These are phyloP conservation scores for Colletotrichum gigasporum DNA, from an alignment of 2,329 filamentous ascomycete genomes.

Conservation along the genomic window DNA sequence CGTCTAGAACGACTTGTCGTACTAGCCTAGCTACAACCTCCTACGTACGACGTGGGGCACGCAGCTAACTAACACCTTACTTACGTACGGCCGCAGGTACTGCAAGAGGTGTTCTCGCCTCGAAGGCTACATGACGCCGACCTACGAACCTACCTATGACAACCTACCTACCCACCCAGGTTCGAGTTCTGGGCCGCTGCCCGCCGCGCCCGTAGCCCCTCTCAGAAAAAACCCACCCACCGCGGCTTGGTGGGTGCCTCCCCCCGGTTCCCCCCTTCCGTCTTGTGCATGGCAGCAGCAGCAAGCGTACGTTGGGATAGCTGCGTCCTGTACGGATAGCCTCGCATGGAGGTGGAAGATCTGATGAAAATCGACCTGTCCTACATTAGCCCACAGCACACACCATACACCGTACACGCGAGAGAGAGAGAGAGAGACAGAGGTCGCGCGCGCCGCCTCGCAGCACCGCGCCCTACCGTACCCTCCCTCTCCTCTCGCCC, in stretches of 20 bases:
- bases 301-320: conserved; percentile 23
- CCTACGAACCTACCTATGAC: too few relatives aligned
- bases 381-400: conserved; percentile 23
- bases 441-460: not conserved
- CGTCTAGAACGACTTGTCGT: too few relatives aligned
- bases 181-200: too few relatives aligned
- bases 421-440: too few relatives aligned
- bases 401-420: not conserved
- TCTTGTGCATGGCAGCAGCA: conserved; percentile 27
- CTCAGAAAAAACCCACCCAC: not conserved
- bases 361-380: conserved; percentile 26
- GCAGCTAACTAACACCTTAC: too few relatives aligned
- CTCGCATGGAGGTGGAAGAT: conserved; percentile 29
- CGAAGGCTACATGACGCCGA: too few relatives aligned
- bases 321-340: conserved; percentile 28
- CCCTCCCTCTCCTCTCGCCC: too few relatives aligned
- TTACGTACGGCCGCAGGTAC: too few relatives aligned
- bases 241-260: not conserved
- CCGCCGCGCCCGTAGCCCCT: not conserved
- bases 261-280: conserved; percentile 22
- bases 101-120: too few relatives aligned
- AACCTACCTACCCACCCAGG: not conserved
- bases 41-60: too few relatives aligned
- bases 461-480: not conserved
- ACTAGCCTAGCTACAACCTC: too few relatives aligned